phyloP scores from a whole-genome alignment of 2,329 filamentous ascomycete species.

The Botrytis aclada region DNA sequence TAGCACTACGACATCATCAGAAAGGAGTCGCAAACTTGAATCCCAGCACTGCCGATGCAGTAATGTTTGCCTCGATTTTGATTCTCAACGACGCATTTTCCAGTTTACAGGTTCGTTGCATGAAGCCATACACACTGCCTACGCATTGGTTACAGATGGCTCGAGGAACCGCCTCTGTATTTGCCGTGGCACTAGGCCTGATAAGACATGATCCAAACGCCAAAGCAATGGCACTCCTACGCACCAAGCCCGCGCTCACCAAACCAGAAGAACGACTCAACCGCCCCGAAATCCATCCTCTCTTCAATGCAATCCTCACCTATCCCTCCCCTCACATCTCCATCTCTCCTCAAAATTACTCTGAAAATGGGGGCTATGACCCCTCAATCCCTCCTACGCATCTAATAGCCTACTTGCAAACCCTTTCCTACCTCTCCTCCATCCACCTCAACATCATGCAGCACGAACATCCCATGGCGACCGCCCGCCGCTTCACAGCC shows the following conservation, averaged over 20 bases:
- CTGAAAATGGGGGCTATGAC: background rate
- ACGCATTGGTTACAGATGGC: conserved; percentile 24
- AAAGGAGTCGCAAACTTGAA: conserved; percentile 19
- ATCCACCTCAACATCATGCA: conserved; percentile 11
- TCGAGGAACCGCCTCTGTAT: conserved; percentile 22
- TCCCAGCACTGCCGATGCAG: conserved; percentile 21
- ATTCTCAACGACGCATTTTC: conserved; percentile 25
- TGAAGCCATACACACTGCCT: conserved; percentile 25
- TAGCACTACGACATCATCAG: conserved; percentile 24
- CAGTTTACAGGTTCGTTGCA: conserved; percentile 22
- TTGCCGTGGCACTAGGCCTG: conserved; percentile 14
- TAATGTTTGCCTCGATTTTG: conserved; percentile 22
- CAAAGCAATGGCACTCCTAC: conserved; percentile 20
- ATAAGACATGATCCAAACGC: conserved; percentile 20
- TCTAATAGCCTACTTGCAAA: conserved; percentile 4
- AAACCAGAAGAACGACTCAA: conserved; percentile 16
- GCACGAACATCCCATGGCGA: conserved; percentile 17
- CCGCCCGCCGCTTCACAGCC: conserved; percentile 21
- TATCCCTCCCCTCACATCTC: background rate
- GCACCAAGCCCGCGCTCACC: conserved; percentile 16
- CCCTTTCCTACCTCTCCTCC: conserved; percentile 13
- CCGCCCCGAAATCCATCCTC: conserved; percentile 1
- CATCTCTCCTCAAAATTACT: background rate
- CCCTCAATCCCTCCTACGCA: conserved; percentile 16
- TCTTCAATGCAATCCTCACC: conserved; percentile 13